A percentile compares a stretch with the other conserved stretches of the same genome.
phyloP scores from a whole-genome alignment of 2,329 filamentous ascomycete genomes.

The Tolypocladium capitatum region DNA sequence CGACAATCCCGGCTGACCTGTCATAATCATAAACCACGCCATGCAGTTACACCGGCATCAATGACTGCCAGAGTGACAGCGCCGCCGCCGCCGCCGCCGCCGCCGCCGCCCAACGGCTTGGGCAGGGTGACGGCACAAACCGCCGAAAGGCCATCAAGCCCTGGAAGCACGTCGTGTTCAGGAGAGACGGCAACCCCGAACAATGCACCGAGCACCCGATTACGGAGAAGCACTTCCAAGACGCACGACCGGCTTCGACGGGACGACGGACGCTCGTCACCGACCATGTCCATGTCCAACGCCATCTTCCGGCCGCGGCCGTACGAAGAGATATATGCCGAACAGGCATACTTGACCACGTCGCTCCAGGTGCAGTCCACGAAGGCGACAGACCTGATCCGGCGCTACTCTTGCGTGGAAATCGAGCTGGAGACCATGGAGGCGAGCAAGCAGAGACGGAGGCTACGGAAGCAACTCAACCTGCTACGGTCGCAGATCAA shows the following conservation, averaged over 20 bases:
- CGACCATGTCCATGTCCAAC: background rate
- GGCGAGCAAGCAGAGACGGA: constrained; percentile 14
- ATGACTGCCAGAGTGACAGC: background rate
- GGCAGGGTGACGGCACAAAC: background rate
- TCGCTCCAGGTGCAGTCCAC: constrained; percentile 26
- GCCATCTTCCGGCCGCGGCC: constrained; percentile 22
- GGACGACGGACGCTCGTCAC: background rate
- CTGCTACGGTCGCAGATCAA: constrained; percentile 28
- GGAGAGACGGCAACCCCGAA: background rate
- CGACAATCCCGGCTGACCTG: background rate
- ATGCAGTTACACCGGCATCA: background rate
- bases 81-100: background rate
- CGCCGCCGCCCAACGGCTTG: background rate
- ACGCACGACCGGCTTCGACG: background rate
- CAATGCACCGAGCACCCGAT: background rate
- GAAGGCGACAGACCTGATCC: constrained; percentile 24
- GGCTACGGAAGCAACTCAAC: constrained; percentile 26
- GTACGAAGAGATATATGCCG: constrained; percentile 28
- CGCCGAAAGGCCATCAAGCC: background rate
- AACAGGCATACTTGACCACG: constrained; percentile 31
- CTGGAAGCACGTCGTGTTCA: background rate
- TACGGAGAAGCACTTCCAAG: background rate
- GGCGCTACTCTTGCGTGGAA: constrained; percentile 24
- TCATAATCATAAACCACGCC: background rate
- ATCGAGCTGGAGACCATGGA: constrained; percentile 13